Conservation (phyloP, 306 rosid genomes). For the Trichosanthes truncata region DNA sequence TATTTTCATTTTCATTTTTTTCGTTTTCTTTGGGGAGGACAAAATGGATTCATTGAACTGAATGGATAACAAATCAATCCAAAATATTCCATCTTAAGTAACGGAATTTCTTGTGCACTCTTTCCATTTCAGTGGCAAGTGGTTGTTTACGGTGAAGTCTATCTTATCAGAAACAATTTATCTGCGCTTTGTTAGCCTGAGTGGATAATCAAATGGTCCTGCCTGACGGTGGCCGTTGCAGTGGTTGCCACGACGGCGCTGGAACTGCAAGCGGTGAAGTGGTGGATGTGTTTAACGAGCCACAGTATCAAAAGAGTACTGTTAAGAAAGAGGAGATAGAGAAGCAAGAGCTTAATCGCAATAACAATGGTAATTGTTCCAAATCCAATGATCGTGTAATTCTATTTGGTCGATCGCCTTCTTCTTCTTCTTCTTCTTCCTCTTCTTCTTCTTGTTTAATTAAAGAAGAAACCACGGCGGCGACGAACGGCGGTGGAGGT, state of each 20-base stretch:
- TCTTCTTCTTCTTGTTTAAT: not conserved
- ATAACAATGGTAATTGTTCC: not conserved
- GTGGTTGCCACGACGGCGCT: not conserved
- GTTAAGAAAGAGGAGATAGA: not conserved
- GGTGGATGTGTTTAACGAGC: not conserved
- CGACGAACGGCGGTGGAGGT: not conserved
- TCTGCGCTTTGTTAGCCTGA: not conserved
- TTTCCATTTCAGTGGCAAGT: not conserved
- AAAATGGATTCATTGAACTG: not conserved
- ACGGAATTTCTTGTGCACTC: not conserved
- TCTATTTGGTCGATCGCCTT: not conserved
- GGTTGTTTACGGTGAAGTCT: not conserved
- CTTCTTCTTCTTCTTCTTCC: not conserved
- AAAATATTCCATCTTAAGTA: not conserved
- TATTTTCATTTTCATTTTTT: not conserved
- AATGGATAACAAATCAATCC: not conserved
- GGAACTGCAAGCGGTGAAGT: not conserved
- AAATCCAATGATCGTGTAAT: not conserved
- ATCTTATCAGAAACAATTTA: not conserved
- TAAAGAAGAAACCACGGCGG: slow-evolving; percentile 30
- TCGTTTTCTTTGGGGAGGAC: not conserved
- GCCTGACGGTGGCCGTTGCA: not conserved
- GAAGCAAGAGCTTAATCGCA: not conserved
- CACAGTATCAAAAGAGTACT: not conserved
- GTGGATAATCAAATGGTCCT: not conserved